Percentiles rank a stretch among this genome's conserved stretches.
Conservation (phyloP, 2,329 filamentous ascomycete genomes). For the Sphaerulina vaccinii region DNA sequence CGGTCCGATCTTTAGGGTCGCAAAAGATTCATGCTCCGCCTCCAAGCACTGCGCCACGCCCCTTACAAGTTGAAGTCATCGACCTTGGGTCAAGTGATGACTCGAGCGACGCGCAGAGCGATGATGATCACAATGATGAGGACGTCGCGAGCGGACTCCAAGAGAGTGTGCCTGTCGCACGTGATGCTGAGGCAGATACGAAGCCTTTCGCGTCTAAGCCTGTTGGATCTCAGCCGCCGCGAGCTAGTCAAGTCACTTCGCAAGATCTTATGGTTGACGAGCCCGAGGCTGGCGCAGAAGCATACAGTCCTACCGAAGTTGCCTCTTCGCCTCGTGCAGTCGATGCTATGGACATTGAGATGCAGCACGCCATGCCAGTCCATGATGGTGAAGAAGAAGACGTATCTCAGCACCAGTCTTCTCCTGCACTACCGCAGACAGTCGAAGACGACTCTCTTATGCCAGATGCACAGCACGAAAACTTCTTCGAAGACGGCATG, state of each 20-base stretch:
- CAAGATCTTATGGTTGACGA: conserved; percentile 2
- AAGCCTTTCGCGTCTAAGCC: not conserved
- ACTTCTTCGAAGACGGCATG: conserved; percentile 18
- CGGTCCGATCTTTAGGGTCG: conserved; percentile 1
- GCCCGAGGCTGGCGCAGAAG: not conserved
- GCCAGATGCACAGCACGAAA: not conserved
- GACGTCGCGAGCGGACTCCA: no score
- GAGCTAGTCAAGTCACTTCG: not conserved
- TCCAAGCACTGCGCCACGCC: conserved; percentile 13
- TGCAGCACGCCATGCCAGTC: not conserved
- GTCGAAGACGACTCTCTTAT: conserved; percentile 5
- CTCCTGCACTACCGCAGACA: not conserved
- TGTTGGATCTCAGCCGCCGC: conserved; percentile 1
- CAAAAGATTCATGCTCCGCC: conserved; percentile 2
- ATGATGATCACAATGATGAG: not conserved
- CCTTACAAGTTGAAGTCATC: conserved; percentile 21
- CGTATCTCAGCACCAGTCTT: not conserved
- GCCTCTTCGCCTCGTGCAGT: conserved; percentile 1
- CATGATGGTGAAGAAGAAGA: not conserved
- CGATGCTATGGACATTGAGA: conserved; percentile 8
- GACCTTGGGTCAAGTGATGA: conserved; percentile 30
- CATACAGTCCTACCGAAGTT: conserved; percentile 9
- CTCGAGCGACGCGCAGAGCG: conserved; percentile 25
- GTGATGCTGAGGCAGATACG: not conserved
- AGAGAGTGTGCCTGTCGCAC: not conserved